Conservation (phyloP, 192 early-diverging fungal genomes). For the Backusella macrospora region DNA sequence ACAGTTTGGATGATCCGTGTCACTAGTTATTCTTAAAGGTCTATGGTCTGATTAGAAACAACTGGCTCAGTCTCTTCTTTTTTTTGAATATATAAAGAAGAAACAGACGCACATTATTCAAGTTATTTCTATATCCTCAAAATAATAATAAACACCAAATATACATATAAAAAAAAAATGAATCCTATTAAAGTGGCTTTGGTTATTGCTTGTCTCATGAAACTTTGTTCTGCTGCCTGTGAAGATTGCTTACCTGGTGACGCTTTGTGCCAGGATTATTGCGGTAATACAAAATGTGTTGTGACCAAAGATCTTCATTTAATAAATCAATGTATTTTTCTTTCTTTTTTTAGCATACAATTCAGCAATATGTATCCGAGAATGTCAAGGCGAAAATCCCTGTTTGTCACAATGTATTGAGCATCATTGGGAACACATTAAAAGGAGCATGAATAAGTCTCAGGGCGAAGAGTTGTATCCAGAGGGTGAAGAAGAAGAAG, state of each 20-base stretch:
- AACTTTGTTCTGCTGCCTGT: not conserved
- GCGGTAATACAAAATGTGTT: not conserved
- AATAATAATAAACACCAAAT: not conserved
- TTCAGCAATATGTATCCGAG: not conserved
- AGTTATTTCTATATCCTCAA: not conserved
- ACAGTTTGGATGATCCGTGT: not conserved
- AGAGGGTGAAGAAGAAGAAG: too few relatives aligned
- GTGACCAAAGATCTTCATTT: not conserved
- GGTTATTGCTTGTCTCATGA: not conserved
- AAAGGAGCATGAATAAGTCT: not conserved
- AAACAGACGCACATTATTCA: not conserved
- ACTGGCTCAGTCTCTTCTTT: not conserved
- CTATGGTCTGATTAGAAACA: conserved; percentile 1
- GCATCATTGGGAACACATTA: not conserved
- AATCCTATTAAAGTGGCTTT: not conserved
- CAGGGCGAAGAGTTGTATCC: not conserved
- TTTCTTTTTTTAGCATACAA: not conserved
- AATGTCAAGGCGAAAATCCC: not conserved
- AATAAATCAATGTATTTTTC: not conserved
- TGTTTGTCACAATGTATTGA: not conserved
- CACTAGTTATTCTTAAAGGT: not conserved
- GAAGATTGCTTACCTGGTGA: not conserved
- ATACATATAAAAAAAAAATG: not conserved
- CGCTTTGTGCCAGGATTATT: not conserved
- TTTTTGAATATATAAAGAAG: not conserved